These are phyloP conservation scores for Vitis labrusca DNA, from an alignment of 164 flowering plant species.

Conservation along the genomic window DNA sequence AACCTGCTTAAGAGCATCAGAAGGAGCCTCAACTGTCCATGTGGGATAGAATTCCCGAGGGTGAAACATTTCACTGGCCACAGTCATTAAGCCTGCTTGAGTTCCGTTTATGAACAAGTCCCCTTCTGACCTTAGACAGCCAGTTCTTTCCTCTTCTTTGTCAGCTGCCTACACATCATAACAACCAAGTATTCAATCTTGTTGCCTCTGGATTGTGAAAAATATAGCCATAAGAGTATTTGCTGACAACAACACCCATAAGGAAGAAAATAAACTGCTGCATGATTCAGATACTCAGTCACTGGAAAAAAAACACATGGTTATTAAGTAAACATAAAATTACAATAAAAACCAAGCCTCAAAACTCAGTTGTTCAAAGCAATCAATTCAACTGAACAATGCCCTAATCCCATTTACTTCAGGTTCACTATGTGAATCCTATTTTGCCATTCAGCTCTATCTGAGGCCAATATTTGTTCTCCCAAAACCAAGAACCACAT, in stretches of 20 bases:
- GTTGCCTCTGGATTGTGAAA: not conserved
- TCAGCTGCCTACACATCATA: slow-evolving; percentile 53
- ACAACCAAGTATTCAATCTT: not conserved
- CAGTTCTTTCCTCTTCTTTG: slow-evolving; percentile 37
- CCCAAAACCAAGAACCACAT: too few species aligned
- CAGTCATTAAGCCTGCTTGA: slow-evolving; percentile 29
- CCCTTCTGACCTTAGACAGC: slow-evolving; percentile 61
- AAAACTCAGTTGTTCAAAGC: too few species aligned
- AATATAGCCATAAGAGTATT: not conserved
- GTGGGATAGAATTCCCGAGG: slow-evolving; percentile 53
- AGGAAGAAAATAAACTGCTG: too few species aligned
- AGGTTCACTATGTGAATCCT: too few species aligned
- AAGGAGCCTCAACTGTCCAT: slow-evolving; percentile 60
- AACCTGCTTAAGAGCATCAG: slow-evolving; percentile 40
- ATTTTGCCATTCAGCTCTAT: too few species aligned
- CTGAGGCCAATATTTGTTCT: too few species aligned
- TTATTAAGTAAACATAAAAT: too few species aligned
- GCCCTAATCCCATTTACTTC: too few species aligned
- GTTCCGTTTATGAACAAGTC: slow-evolving; percentile 55
- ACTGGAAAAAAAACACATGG: too few species aligned
- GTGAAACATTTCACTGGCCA: slow-evolving; percentile 35
- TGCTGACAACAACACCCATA: not conserved
- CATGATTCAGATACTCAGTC: too few species aligned
- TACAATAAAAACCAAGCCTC: too few species aligned
- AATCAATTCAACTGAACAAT: too few species aligned